Evolutionary conservation across 1,284 basidiomycete species (phyloP).

Genomic region (Ceratobasidium sp.): DNA sequence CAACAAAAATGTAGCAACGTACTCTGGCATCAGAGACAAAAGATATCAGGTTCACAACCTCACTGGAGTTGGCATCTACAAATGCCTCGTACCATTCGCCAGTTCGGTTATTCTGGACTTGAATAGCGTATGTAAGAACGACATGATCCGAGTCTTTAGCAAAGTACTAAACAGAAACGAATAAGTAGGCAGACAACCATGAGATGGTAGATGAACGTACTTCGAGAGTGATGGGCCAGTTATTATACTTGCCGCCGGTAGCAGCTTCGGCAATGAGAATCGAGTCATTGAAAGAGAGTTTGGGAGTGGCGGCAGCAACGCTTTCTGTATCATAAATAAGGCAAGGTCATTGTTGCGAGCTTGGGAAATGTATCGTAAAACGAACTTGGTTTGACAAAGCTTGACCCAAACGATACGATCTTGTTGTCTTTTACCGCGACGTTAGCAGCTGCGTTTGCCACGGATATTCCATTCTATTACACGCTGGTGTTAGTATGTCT

Average conservation of each 20-base stretch:
- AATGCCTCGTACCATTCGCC: not conserved
- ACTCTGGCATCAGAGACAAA: conserved; percentile 41
- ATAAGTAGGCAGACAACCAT: not conserved
- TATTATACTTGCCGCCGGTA: conserved; percentile 16
- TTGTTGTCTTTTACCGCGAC: conserved; percentile 56
- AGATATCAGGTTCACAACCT: conserved; percentile 40
- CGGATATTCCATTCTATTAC: conserved; percentile 58
- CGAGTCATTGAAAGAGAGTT: conserved; percentile 20
- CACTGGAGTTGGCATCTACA: not conserved
- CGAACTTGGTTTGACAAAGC: conserved; percentile 61
- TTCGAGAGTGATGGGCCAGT: conserved; percentile 3
- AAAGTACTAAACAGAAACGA: conserved; percentile 44
- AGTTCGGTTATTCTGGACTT: conserved; percentile 18
- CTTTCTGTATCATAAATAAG: not conserved
- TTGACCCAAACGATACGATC: conserved; percentile 62
- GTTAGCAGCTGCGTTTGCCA: conserved; percentile 63
- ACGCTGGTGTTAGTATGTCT: not conserved
- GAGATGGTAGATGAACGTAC: not conserved
- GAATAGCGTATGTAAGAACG: conserved; percentile 32
- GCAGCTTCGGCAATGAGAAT: conserved; percentile 32
- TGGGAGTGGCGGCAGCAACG: conserved; percentile 36
- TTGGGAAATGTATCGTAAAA: not conserved
- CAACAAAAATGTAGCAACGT: conserved; percentile 29
- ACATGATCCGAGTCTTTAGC: conserved; percentile 24
- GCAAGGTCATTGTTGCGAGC: not conserved